phyloP scores from a whole-genome alignment of 768 basidiomycete genomes.

The Gyrodon lividus region DNA sequence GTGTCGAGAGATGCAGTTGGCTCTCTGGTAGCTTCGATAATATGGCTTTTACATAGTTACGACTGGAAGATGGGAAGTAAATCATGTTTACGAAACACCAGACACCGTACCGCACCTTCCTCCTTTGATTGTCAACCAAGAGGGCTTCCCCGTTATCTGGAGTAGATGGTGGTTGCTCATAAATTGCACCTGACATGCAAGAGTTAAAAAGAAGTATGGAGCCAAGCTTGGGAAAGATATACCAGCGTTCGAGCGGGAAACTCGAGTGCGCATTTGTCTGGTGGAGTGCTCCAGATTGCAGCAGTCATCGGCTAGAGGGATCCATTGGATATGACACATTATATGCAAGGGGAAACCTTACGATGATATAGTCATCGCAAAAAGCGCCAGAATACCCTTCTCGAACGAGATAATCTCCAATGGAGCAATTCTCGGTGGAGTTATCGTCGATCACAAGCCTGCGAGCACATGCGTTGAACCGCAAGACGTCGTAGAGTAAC shows the following conservation, averaged over 20 bases:
- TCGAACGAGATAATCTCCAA: slow-evolving; percentile 56
- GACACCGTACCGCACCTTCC: slow-evolving; percentile 53
- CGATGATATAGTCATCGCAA: slow-evolving; percentile 73
- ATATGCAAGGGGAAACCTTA: slow-evolving; percentile 32
- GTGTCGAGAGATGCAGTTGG: slow-evolving; percentile 59
- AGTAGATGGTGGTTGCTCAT: slow-evolving; percentile 74
- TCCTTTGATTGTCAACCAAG: slow-evolving; percentile 70
- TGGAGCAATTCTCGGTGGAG: slow-evolving; percentile 35
- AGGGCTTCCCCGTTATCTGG: slow-evolving; percentile 66
- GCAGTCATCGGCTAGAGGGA: slow-evolving; percentile 69
- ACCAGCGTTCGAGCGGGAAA: slow-evolving; percentile 71
- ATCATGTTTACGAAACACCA: neutral
- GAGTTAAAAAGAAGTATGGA: neutral
- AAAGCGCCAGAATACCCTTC: slow-evolving; percentile 70
- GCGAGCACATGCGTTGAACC: slow-evolving; percentile 71
- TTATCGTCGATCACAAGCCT: slow-evolving; percentile 38
- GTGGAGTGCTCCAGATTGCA: slow-evolving; percentile 77
- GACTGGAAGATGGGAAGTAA: slow-evolving; percentile 36
- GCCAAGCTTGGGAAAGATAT: slow-evolving; percentile 5
- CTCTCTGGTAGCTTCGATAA: slow-evolving; percentile 49
- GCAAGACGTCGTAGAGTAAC: slow-evolving; percentile 65
- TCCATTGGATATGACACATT: neutral
- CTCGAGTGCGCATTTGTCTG: slow-evolving; percentile 64
- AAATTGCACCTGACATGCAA: slow-evolving; percentile 52
- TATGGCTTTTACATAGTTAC: slow-evolving; percentile 65